Conservation (phyloP, 164 flowering plant species). For the Macadamia tetraphylla region DNA sequence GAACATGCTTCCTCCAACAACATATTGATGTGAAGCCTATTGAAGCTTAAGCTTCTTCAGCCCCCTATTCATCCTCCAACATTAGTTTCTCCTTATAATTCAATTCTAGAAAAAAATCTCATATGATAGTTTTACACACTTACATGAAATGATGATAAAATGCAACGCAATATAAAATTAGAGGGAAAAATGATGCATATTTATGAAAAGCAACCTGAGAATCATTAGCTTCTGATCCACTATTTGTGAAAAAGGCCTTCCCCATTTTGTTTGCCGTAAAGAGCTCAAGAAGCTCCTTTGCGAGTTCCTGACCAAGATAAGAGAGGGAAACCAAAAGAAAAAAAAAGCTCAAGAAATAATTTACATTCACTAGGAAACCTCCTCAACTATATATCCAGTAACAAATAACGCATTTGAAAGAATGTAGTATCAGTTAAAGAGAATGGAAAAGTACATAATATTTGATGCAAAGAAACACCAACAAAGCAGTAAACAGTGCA, state of each 20-base stretch:
- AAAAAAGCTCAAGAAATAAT: background rate
- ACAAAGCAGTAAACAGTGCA: no score
- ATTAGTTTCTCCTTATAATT: background rate
- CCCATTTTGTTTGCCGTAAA: constrained; percentile 88
- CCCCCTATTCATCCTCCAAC: background rate
- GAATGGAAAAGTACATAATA: no score
- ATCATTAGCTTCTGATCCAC: constrained; percentile 99
- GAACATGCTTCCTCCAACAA: background rate
- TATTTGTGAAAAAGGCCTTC: constrained; percentile 84
- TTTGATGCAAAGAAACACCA: no score
- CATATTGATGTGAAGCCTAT: background rate
- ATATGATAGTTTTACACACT: background rate
- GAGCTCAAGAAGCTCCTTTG: constrained; percentile 61
- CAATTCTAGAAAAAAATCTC: background rate
- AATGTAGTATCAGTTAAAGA: background rate
- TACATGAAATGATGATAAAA: background rate
- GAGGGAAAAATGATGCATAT: background rate
- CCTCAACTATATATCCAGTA: no score
- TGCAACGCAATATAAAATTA: background rate
- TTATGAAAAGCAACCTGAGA: constrained; percentile 50
- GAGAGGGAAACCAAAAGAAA: background rate
- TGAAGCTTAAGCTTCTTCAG: background rate
- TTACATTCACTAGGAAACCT: background rate
- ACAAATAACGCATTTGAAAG: no score
- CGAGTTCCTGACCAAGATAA: constrained; percentile 60